Base-by-base conservation (phyloP, 2,329 filamentous ascomycete species). In the Arthrobotrys conoides region DNA sequence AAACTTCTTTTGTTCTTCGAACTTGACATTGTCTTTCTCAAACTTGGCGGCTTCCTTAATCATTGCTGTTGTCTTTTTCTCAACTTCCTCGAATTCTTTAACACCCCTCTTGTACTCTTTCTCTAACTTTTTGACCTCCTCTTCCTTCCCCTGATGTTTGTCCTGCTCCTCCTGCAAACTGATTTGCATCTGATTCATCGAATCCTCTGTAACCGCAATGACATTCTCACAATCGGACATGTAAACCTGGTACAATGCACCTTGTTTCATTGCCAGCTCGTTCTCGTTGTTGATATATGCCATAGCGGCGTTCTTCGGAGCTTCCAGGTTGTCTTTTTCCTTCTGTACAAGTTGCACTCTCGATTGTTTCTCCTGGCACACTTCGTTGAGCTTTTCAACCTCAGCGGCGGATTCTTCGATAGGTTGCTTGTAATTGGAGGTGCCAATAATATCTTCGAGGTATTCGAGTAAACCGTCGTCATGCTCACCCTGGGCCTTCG, bases 311-410 rank as follows among this genome's bases (percentile, higher is more conserved):
- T 98, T 91, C 86, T 99, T 99, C 87, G 97, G 98, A 84, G 97
- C 94, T 83, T 97, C 96, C 1, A 99, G 89, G 59, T 90, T 88
- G 81, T 92, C 93, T 87, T 93, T 97, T 85, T 99, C 96, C 84
- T 97, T 99, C 84, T 99, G 96, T 0, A 99, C 96, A 82, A 97
- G 95, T 85, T 98, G 94, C 0, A 99, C 96, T 80, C 96, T 92
- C 41, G 91, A 92, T 81, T 92, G 97, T 87, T 99, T 99, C 84
- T 99, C 96, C 82, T 93, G 88, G 83, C 96, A 99, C 1, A 97
- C 90, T 82, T 99, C 96, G 83, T 99, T 99, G 69, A 98, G 88
- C 0, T 90, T 91, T 85, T 99, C 96, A 0, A 97, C 93, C 84
- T 98, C 93, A 0, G 91, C 86, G 0, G 94, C 95, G 0, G 94